Evolutionary conservation across 345 rosid genomes (phyloP), one percentile per base, ranked within the genome.

Genomic region (Aquilaria malaccensis): DNA sequence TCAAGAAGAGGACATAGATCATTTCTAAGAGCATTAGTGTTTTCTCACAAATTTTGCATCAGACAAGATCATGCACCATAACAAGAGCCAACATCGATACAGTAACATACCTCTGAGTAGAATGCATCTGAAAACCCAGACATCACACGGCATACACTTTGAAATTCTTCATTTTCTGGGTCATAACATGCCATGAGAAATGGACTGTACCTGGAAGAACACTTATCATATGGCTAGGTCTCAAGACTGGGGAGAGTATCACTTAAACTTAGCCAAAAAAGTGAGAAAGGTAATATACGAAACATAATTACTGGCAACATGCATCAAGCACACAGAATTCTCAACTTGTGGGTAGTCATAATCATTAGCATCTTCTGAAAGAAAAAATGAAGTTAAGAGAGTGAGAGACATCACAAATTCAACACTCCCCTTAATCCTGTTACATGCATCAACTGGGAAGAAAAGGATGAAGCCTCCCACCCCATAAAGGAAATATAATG

Each of bases 111-210:
- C 96, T 91, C 85, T 7, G 48, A 70, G 77, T 92, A 92, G 72
- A 92, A 88, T 43, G 91, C 78, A 82, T 92, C 91, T 6, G 95
- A 81, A 70, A 92, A 82, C 7, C 96, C 98, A 58, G 96, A 88
- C 95, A 92, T 86, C 68, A 92, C 98, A 49, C 92, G 93, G 30
- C 98, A 92, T 11, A 85, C 87, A 56, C 96, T 83, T 65, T 88
- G 91, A 61, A 72, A 92, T 63, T 86, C 96, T 76, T 88, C 95
- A 14, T 78, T 76, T 70, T 91, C 96, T 15, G 90, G 85, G 65
- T 81, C 77, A 73, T 80, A 88, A 61, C 98, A 91, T 58, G 98
- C 94, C 95, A 91, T 77, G 63, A 91, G 98, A 76, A 86, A 88
- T 54, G 96, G 98, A 77, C 95, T 91, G 70, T 72, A 83, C 98